Evolutionary conservation across 176 grass and related monocot species (phyloP).

Genomic region (Carex scoparia): DNA sequence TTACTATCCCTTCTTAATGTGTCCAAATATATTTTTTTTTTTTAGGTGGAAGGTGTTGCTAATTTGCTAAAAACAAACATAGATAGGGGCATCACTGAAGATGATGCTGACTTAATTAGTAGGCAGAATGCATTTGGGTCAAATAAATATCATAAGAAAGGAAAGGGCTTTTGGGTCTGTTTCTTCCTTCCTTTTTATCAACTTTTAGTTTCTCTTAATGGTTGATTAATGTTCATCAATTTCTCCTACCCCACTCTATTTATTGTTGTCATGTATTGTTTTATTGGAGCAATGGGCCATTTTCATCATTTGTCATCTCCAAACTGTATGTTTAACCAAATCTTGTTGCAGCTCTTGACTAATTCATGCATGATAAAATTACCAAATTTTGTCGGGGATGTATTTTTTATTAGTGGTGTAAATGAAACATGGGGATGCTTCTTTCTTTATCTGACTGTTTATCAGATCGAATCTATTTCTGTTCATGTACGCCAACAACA

Average conservation of each 20-base stretch:
- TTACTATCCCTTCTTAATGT: neutral
- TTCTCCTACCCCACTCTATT: neutral
- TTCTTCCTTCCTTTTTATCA: constrained; percentile 13
- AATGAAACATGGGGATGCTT: neutral
- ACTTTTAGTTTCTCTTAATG: constrained; percentile 15
- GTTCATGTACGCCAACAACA: neutral
- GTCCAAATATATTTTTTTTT: constrained; percentile 22
- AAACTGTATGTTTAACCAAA: neutral
- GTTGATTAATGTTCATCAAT: constrained; percentile 3
- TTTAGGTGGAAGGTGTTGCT: constrained; percentile 63
- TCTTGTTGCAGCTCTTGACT: neutral
- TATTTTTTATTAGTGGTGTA: neutral
- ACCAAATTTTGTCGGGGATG: neutral
- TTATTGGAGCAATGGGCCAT: neutral
- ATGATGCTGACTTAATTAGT: constrained; percentile 67
- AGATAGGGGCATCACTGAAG: constrained; percentile 61
- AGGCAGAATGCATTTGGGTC: constrained; percentile 67
- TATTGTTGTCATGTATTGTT: neutral
- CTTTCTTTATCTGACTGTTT: neutral
- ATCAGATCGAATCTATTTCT: neutral
- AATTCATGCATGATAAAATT: neutral
- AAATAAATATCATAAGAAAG: constrained; percentile 88
- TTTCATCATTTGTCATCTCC: constrained; percentile 3
- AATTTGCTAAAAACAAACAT: constrained; percentile 65
- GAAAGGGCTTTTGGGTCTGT: constrained; percentile 75